These are phyloP conservation scores for Themeda triandra DNA, from an alignment of 176 grass and related monocot genomes.

Conservation along the genomic window DNA sequence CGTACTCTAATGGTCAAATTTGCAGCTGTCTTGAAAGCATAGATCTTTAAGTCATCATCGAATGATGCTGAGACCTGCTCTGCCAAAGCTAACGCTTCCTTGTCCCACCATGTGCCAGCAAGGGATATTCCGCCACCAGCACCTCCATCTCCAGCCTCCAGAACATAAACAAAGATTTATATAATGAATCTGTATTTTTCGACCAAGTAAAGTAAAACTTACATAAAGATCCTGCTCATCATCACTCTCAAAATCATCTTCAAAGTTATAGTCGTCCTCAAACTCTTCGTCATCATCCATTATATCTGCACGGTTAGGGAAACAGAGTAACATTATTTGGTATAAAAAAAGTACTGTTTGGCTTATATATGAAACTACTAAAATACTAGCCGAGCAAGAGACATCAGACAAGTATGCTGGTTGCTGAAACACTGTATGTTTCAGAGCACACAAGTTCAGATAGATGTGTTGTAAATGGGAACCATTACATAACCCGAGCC, in stretches of 20 bases:
- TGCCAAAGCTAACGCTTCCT: constrained; percentile 76
- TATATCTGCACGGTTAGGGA: constrained; percentile 23
- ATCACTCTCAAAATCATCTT: constrained; percentile 57
- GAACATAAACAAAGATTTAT: background rate
- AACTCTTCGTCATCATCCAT: constrained; percentile 31
- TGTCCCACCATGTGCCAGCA: constrained; percentile 81
- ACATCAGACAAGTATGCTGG: background rate
- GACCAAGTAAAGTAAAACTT: constrained; percentile 13
- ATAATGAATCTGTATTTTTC: background rate
- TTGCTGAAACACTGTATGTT: background rate
- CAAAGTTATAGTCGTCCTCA: constrained; percentile 24
- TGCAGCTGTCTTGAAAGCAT: constrained; percentile 80
- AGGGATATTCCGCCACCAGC: constrained; percentile 86
- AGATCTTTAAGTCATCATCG: constrained; percentile 70
- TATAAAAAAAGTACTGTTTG: background rate
- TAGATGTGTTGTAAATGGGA: background rate
- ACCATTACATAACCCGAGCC: background rate
- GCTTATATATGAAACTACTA: background rate
- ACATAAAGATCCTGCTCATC: constrained; percentile 56
- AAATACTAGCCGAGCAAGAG: background rate
- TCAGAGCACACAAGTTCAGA: background rate
- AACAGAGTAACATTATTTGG: background rate
- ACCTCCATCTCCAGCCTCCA: constrained; percentile 89
- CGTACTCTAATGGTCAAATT: constrained; percentile 62
- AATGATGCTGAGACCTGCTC: constrained; percentile 69